These are phyloP conservation scores for Corymbia maculata DNA, from an alignment of 345 rosid genomes.

Conservation along the genomic window DNA sequence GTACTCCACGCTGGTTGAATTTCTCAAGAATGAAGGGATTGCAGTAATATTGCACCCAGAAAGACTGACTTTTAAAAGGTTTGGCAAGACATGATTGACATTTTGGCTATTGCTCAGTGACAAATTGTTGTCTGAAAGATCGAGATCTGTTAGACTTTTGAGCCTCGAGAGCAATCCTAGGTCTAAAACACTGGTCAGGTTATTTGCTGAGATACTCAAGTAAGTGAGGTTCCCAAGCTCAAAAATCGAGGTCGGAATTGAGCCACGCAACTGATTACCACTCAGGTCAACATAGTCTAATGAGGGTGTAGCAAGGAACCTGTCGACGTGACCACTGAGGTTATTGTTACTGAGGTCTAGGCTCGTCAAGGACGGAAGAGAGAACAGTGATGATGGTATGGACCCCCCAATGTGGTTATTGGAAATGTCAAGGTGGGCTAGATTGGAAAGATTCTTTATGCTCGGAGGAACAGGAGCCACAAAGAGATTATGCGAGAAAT, in stretches of 20 bases:
- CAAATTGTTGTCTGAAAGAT: not conserved
- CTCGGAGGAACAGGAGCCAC: accelerated
- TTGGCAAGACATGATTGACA: not conserved
- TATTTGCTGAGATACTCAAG: slow-evolving; percentile 3
- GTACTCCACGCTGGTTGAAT: not conserved
- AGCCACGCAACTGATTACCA: not conserved
- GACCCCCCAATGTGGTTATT: not conserved
- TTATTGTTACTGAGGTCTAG: not conserved
- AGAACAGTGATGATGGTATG: slow-evolving; percentile 4
- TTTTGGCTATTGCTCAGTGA: not conserved
- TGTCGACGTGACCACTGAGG: not conserved
- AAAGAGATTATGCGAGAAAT: not conserved
- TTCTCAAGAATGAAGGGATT: slow-evolving; percentile 2
- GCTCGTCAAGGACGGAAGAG: not conserved
- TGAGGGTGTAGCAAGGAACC: not conserved
- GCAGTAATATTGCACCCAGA: slow-evolving; percentile 7
- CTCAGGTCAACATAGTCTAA: not conserved
- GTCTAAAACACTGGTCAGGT: slow-evolving; percentile 3
- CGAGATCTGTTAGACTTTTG: not conserved
- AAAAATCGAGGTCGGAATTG: slow-evolving; percentile 5
- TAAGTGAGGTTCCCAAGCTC: not conserved
- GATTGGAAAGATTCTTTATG: not conserved
- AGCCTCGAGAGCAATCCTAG: slow-evolving; percentile 2
- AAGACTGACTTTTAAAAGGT: not conserved
- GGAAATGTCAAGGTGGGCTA: not conserved